Percentiles rank a stretch among this genome's conserved stretches.
phyloP scores from a whole-genome alignment of 129 eudicot genomes.

The Helichrysum umbraculigerum region DNA sequence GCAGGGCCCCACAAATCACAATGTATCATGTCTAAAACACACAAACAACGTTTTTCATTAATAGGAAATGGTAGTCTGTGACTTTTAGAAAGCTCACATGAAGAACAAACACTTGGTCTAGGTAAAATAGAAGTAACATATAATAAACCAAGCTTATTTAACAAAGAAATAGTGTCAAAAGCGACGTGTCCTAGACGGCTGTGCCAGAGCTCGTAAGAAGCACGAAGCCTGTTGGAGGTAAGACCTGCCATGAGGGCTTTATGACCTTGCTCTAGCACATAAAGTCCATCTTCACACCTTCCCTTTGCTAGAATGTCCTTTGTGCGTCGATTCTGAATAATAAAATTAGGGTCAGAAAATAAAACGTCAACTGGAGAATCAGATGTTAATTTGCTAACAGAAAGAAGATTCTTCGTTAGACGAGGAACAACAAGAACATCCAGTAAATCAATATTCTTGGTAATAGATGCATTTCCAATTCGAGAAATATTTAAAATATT shows the following conservation, averaged over 20 bases:
- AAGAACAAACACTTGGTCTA: not conserved
- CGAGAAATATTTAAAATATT: not conserved
- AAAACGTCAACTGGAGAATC: not conserved
- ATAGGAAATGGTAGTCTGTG: not conserved
- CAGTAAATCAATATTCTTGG: not conserved
- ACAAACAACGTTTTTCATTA: not conserved
- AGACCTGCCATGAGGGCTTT: not conserved
- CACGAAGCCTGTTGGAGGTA: not conserved
- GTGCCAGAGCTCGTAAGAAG: not conserved
- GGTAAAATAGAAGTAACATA: not conserved
- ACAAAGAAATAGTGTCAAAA: not conserved
- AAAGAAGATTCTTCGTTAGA: not conserved
- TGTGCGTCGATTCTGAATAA: not conserved
- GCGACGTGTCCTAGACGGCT: not conserved
- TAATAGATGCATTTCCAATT: not conserved
- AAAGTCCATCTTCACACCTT: not conserved
- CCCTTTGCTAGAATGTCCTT: not conserved
- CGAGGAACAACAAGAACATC: not conserved
- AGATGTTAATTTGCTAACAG: not conserved
- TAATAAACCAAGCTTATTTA: not conserved
- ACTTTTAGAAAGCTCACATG: constrained; percentile 1
- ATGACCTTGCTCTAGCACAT: not conserved
- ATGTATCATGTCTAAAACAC: not conserved
- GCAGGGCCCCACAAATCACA: not conserved
- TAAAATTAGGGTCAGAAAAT: not conserved